Base-by-base conservation (phyloP, 2,329 filamentous ascomycete species). In the Cadophora malorum region DNA sequence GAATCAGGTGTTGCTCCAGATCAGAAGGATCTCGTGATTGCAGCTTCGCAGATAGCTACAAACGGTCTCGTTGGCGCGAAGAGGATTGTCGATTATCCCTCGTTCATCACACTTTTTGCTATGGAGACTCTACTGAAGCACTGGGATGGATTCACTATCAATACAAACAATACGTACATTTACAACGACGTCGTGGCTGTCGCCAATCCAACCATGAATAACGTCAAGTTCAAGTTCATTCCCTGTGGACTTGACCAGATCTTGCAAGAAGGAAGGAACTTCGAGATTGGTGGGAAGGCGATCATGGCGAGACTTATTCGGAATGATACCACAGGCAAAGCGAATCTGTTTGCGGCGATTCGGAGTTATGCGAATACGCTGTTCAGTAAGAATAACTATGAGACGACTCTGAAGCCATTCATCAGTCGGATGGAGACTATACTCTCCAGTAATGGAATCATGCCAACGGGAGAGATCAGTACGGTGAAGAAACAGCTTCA, bases 151-250 rank as follows among this genome's bases (percentile, higher is more conserved):
- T 64, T 64, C 21, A 64, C 61, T 1, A 31, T 64, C 61, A 64
- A 64, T n/a, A 64, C 61, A 1, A 64, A 64, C 61, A 64, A 64
- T 49, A 64, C 61, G n/a, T 64, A 64, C 19, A 33, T 64, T 12
- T 64, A 64, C 49, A 64, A 64, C 10, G 61, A 64, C n/a, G 61
- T 55, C 12, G n/a, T n/a, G 33, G 61, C 61, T 8, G 61, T 64
- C 19, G 33, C 19, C 5, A 25, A 64, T 2, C 61, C 61, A 19
- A 64, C 61, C 16, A 45, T 45, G 28, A 45, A 64, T 8, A 28
- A 64, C 25, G 49, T 64, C 23, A 53, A 55, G 14, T 38, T 64
- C 61, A 64, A 64, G 49, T 64, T 64, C 47, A 64, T 64, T 14
- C 61, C 61, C 9, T 64, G 61, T 6, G 61, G 61, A 33, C n/a